These are phyloP conservation scores for Phaeosphaeriaceae sp. DNA, from an alignment of 2,329 filamentous ascomycete species.

Conservation along the genomic window DNA sequence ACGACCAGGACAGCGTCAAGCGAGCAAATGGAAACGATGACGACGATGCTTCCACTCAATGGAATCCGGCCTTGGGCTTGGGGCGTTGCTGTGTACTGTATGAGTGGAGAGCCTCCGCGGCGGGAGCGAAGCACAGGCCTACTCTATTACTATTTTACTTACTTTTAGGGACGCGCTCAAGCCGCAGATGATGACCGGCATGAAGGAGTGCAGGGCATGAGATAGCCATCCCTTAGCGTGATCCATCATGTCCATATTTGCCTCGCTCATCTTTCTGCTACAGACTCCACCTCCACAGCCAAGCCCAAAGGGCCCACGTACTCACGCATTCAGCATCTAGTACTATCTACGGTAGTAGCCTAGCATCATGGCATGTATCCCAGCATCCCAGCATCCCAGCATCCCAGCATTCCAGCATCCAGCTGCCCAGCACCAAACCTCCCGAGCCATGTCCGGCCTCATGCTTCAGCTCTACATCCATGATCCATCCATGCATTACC, in stretches of 20 bases:
- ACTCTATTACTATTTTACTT: too few relatives aligned
- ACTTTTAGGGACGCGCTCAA: slow-evolving; percentile 1
- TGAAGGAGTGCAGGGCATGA: slow-evolving; percentile 9
- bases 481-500: too few relatives aligned
- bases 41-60: slow-evolving; percentile 13
- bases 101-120: slow-evolving; percentile 5
- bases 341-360: too few relatives aligned
- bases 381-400: too few relatives aligned
- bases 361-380: too few relatives aligned
- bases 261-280: too few relatives aligned
- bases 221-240: slow-evolving; percentile 35
- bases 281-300: slow-evolving; percentile 25
- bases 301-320: too few relatives aligned
- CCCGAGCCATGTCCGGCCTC: slow-evolving; percentile 15
- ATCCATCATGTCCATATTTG: slow-evolving; percentile 28
- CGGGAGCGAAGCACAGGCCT: slow-evolving; percentile 1
- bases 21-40: slow-evolving; percentile 25
- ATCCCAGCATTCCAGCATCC: too few relatives aligned
- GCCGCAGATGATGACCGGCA: slow-evolving; percentile 5
- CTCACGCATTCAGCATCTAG: too few relatives aligned
- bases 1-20: slow-evolving; percentile 21
- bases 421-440: too few relatives aligned
- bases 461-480: slow-evolving; percentile 8
- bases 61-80: too few relatives aligned
- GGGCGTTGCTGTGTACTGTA: not conserved